Base-by-base conservation (phyloP, 2,329 filamentous ascomycete genomes). In the Fusarium sp. region DNA sequence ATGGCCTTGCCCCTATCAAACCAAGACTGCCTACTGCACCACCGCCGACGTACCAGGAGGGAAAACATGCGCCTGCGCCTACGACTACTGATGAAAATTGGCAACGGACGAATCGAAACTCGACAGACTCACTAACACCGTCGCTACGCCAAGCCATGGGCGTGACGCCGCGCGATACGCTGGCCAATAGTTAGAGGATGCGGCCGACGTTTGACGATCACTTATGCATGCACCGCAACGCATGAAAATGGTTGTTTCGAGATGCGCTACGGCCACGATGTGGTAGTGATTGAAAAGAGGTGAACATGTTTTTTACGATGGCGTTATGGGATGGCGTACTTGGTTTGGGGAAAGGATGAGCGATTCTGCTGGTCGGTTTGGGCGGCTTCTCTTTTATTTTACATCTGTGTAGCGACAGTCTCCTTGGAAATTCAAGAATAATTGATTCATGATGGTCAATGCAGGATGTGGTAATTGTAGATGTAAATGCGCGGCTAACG, bases 81-180 rank as follows among this genome's bases (percentile, higher is more conserved):
- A 34, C 14, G 7, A 57, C 52, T 16, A 44, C 58, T n/a, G 65
- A 64, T 22, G 48, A 46, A 11, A 47, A 32, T 14, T 63, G 69
- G 69, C 49, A 40, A n/a, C 47, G 40, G 8, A 54, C 53, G 13
- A 24, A 22, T 30, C 64, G 73, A 32, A 64, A 58, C 29, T 74
- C 73, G 20, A 49, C 60, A 18, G 73, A 75, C 14, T 75, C 73
- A 12, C 46, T 75, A 42, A 64, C 72, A 27, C 73, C 73, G 4
- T 74, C 73, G 4, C 57, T 75, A n/a, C 65, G 68, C 13, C 70
- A 74, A 56, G 73, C 70, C 12, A 70, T 69, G 60, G 68, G 68
- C n/a, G 66, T 70, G 7, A 51, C 61, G 11, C 70, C 72, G 22
- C 70, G 63, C 42, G 73, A 75, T 40, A 47, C 52, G 6, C 20